phyloP scores from a whole-genome alignment of 2,329 filamentous ascomycete species.

The Penicillium hesseltinei region DNA sequence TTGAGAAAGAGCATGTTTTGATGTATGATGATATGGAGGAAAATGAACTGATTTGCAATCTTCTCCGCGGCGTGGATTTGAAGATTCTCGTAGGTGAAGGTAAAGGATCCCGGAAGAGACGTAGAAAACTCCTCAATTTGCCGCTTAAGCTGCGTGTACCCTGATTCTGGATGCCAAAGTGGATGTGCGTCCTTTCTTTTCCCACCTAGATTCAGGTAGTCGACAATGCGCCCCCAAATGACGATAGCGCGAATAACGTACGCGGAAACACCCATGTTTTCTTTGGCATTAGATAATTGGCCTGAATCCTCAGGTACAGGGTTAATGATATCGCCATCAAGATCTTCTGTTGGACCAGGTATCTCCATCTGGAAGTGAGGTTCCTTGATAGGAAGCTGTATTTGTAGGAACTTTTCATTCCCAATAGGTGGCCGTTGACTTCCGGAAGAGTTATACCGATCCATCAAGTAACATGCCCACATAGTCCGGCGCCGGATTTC shows the following conservation, averaged over 20 bases:
- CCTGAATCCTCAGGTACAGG: conserved; percentile 62
- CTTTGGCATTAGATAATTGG: conserved; percentile 63
- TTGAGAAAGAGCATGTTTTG: conserved; percentile 90
- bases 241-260: conserved; percentile 84
- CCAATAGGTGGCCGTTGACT: conserved; percentile 90
- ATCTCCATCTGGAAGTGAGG: conserved; percentile 88
- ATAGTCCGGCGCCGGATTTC: conserved; percentile 92
- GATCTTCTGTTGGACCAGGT: conserved; percentile 77
- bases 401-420: conserved; percentile 81
- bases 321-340: conserved; percentile 69
- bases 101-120: conserved; percentile 67
- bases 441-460: conserved; percentile 93
- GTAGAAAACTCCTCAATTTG: conserved; percentile 69
- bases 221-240: conserved; percentile 85
- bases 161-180: conserved; percentile 80
- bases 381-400: conserved; percentile 88
- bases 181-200: conserved; percentile 73
- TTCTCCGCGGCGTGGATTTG: conserved; percentile 79
- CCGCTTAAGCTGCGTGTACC: conserved; percentile 67
- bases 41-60: conserved; percentile 86
- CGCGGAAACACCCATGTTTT: conserved; percentile 92
- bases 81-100: conserved; percentile 77
- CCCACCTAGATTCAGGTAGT: conserved; percentile 86
- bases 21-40: conserved; percentile 84
- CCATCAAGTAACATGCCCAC: conserved; percentile 98